Percentiles rank a stretch among this genome's conserved stretches.
These are phyloP conservation scores for Hypsizygus ulmarius DNA, from an alignment of 1,284 basidiomycete genomes.

Conservation along the genomic window DNA sequence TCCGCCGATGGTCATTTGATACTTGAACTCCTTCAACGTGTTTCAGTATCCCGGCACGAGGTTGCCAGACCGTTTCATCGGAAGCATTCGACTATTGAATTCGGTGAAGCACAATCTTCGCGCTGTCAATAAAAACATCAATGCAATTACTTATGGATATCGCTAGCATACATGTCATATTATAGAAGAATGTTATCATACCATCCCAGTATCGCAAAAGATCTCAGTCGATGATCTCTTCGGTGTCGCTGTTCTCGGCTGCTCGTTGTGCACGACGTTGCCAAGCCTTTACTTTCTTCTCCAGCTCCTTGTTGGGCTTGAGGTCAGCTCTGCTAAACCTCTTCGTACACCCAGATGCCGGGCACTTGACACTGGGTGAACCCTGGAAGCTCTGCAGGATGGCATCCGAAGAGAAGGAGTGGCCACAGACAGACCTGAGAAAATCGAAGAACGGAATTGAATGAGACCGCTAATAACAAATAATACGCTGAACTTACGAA, in stretches of 20 bases:
- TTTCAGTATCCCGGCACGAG: constrained; percentile 10
- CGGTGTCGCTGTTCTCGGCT: constrained; percentile 52
- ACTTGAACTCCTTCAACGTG: constrained; percentile 4
- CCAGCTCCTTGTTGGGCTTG: constrained; percentile 52
- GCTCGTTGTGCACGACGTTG: constrained; percentile 47
- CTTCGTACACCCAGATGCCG: constrained; percentile 68
- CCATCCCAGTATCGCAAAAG: background rate
- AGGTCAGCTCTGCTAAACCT: constrained; percentile 52
- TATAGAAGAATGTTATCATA: constrained; percentile 11
- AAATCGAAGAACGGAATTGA: constrained; percentile 8
- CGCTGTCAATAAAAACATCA: background rate
- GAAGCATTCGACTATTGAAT: background rate
- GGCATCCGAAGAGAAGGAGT: constrained; percentile 67
- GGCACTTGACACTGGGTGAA: constrained; percentile 46
- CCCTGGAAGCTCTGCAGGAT: constrained; percentile 53
- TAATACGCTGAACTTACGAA: constrained; percentile 49
- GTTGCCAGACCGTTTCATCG: background rate
- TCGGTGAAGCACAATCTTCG: background rate
- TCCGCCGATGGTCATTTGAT: constrained; percentile 14
- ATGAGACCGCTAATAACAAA: background rate
- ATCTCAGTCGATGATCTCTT: constrained; percentile 62
- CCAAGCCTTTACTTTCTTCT: constrained; percentile 56
- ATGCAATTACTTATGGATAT: constrained; percentile 10
- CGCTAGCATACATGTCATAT: constrained; percentile 8
- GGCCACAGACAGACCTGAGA: constrained; percentile 58